These are phyloP conservation scores for Globisporangium splendens DNA, from an alignment of 352 stramenopile species.

Conservation along the genomic window DNA sequence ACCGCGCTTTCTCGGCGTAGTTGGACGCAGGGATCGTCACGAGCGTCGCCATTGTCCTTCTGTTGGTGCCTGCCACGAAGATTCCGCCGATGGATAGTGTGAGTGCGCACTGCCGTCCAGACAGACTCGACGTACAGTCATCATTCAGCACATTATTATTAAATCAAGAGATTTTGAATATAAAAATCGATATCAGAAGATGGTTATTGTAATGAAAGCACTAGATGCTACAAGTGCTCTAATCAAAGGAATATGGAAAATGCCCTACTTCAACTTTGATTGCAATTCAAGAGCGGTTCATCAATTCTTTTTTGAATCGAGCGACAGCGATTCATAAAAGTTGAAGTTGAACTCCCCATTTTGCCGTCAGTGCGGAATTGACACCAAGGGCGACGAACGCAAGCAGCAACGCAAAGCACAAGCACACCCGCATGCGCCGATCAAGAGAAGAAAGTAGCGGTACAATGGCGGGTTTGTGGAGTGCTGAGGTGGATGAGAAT, in stretches of 20 bases:
- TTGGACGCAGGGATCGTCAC: constrained; percentile 57
- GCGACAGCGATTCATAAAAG: neutral
- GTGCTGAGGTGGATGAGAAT: too few relatives aligned
- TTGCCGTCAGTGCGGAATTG: constrained; percentile 9
- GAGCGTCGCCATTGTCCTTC: constrained; percentile 13
- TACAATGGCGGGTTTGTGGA: neutral
- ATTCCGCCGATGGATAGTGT: neutral
- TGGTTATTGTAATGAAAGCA: too few relatives aligned
- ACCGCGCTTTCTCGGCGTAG: constrained; percentile 61
- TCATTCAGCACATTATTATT: too few relatives aligned
- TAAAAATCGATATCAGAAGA: too few relatives aligned
- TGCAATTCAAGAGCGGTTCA: neutral
- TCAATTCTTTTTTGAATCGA: constrained; percentile 11
- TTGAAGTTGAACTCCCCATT: constrained; percentile 3
- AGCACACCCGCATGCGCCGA: neutral
- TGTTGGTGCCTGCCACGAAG: neutral
- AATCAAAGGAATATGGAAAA: too few relatives aligned
- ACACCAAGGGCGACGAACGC: neutral
- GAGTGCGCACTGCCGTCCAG: too few relatives aligned
- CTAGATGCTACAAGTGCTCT: too few relatives aligned
- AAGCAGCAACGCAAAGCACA: neutral
- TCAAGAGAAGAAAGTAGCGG: neutral
- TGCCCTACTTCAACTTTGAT: neutral
- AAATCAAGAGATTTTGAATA: too few relatives aligned
- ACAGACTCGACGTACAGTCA: neutral